A percentile compares a stretch with the other conserved stretches of the same genome.
Conservation (phyloP, 352 stramenopile genomes). For the Pelagophyceae sp. region DNA sequence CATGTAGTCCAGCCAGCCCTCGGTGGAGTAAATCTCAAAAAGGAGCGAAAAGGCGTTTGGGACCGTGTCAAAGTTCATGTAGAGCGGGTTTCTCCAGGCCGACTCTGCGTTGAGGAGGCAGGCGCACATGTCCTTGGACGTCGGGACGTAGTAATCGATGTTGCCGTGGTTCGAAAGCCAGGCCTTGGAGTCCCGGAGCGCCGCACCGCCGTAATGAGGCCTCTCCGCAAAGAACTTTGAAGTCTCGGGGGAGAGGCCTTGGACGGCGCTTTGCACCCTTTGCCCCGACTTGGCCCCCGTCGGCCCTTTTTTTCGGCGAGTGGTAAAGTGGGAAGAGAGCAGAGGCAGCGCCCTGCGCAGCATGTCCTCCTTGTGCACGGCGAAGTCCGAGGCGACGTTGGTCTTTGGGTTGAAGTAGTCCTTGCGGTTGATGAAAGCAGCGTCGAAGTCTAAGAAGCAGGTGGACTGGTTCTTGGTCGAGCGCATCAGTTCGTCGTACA, state of each 20-base stretch:
- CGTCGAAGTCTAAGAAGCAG: background rate
- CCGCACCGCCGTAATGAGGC: no score
- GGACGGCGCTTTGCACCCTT: background rate
- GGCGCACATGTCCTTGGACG: conserved; percentile 36
- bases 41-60: conserved; percentile 60
- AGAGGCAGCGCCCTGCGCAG: background rate
- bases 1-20: conserved; percentile 82
- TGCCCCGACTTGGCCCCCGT: background rate
- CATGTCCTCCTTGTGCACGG: background rate
- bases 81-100: conserved; percentile 20
- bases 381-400: background rate
- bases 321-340: background rate
- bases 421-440: background rate
- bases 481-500: background rate
- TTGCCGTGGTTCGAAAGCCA: background rate
- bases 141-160: conserved; percentile 3
- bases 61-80: conserved; percentile 65
- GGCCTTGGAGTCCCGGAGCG: background rate
- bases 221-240: background rate
- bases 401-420: conserved; percentile 1
- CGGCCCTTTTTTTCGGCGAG: background rate
- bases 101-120: conserved; percentile 26
- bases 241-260: background rate
- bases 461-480: background rate
- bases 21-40: conserved; percentile 82